Conservation (phyloP, 2,329 filamentous ascomycete species). For the Aspergillus fijiensis region DNA sequence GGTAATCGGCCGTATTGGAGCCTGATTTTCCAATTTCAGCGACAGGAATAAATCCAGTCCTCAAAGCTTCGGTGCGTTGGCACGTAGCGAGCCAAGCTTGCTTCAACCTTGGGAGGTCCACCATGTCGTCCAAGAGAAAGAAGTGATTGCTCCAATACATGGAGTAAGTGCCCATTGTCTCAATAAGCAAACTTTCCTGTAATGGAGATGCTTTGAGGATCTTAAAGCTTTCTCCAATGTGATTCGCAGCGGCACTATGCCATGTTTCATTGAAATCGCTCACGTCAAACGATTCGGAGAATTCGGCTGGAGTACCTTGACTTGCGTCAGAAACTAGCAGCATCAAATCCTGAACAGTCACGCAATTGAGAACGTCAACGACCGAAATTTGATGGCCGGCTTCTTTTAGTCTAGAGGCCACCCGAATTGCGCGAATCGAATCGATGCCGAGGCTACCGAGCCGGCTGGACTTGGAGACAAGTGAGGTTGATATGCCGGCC, state of each 20-base stretch:
- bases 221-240: constrained; percentile 20
- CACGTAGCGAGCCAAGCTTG: constrained; percentile 36
- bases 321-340: constrained; percentile 8
- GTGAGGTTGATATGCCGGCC: constrained; percentile 20
- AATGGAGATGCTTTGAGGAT: constrained; percentile 35
- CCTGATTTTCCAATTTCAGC: constrained; percentile 21
- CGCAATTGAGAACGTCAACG: constrained; percentile 30
- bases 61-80: constrained; percentile 35
- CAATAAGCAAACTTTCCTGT: constrained; percentile 41
- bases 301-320: background rate
- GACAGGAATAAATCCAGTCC: constrained; percentile 38
- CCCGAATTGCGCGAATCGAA: constrained; percentile 33
- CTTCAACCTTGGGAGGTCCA: constrained; percentile 31
- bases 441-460: constrained; percentile 32
- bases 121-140: constrained; percentile 29
- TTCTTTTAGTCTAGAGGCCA: constrained; percentile 27
- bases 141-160: constrained; percentile 45
- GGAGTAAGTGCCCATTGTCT: constrained; percentile 39
- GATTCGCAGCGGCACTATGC: constrained; percentile 17
- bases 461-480: constrained; percentile 23
- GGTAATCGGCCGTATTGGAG: background rate
- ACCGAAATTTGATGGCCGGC: constrained; percentile 28
- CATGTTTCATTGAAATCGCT: constrained; percentile 24
- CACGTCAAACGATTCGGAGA: constrained; percentile 17
- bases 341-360: constrained; percentile 29